Base-by-base conservation (phyloP, 2,329 filamentous ascomycete species). In the Trichoderma polysporum region DNA sequence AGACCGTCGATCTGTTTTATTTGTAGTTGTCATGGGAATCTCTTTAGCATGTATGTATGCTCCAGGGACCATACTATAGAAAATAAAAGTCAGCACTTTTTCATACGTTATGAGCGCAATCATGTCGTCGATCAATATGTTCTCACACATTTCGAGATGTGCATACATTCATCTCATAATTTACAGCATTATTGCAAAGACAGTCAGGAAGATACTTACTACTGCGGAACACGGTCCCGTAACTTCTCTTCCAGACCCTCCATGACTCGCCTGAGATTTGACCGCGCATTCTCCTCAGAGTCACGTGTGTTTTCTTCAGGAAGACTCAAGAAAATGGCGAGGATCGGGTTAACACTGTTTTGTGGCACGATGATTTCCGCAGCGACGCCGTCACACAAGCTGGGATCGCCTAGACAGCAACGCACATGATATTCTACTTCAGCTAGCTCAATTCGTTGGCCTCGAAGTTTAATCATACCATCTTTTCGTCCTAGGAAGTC, bases 391-490 rank as follows among this genome's bases (percentile, higher is more conserved):
- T 45, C 50, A 9, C 35, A 65, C 27, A 65, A 41, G n/a, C 22
- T n/a, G n/a, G n/a, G 35, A 17, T 57, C 37, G 35, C 56, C 37
- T 10, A 65, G n/a, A 50, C 52, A 47, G 13, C 22, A 29, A 19
- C 61, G 61, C 5, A 66, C 53, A 66, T 59, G 52, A 66, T 59
- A 39, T 59, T 66, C 63, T 5, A 66, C 63, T 39, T 58, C 63
- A 5, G 53, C 53, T 13, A 66, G 25, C 63, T 66, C 63, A 33
- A 66, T 66, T 3, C 63, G 63, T 22, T 66, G 63, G 29, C 63
- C 63, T 15, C 63, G 63, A 59, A 66, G 63, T 7, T 66, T 66
- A 15, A 66, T 52, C 19, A 59, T 6, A 8, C 53, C 53, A 25
- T 66, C 63, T 52, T 59, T 66, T 2, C 63, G 41, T 7, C 63